Percentiles rank a stretch among this genome's conserved stretches.
phyloP scores from a whole-genome alignment of 805 yeast species.

The Tetrapisispora taiwanensis region DNA sequence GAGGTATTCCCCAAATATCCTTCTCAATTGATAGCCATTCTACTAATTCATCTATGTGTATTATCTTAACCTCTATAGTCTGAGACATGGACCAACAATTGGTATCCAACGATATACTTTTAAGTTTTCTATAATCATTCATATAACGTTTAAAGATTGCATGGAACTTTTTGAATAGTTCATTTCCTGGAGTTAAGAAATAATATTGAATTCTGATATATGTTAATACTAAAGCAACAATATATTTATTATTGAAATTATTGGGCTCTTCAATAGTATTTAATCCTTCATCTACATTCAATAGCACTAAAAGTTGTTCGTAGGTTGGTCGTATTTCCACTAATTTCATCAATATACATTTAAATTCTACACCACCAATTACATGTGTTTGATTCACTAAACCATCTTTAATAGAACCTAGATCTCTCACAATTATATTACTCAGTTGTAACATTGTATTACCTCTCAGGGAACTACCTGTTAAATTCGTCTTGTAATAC shows the following conservation, averaged over 20 bases:
- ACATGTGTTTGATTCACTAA: constrained; percentile 11
- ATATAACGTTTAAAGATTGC: constrained; percentile 43
- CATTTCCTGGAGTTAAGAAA: constrained; percentile 26
- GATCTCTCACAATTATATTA: constrained; percentile 17
- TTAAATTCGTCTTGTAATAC: constrained; percentile 25
- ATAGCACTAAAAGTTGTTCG: constrained; percentile 17
- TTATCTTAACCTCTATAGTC: constrained; percentile 19
- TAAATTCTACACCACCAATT: constrained; percentile 28
- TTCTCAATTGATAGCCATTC: constrained; percentile 49
- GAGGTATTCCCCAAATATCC: constrained; percentile 60
- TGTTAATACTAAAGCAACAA: constrained; percentile 42
- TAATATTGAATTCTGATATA: constrained; percentile 41
- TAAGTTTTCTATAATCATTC: constrained; percentile 60
- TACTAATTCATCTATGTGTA: constrained; percentile 63
- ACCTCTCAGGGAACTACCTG: constrained; percentile 20
- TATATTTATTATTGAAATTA: constrained; percentile 50
- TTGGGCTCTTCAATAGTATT: constrained; percentile 32
- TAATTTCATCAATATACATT: constrained; percentile 63
- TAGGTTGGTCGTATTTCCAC: constrained; percentile 61
- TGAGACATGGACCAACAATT: constrained; percentile 27
- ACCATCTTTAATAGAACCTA: constrained; percentile 17
- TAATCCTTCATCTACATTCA: constrained; percentile 7
- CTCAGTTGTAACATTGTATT: constrained; percentile 19
- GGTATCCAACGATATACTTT: constrained; percentile 33
- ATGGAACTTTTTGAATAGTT: constrained; percentile 38